Percentiles rank a stretch among this genome's conserved stretches.
phyloP scores from a whole-genome alignment of 768 basidiomycete genomes.

The Tylopilus sp. region DNA sequence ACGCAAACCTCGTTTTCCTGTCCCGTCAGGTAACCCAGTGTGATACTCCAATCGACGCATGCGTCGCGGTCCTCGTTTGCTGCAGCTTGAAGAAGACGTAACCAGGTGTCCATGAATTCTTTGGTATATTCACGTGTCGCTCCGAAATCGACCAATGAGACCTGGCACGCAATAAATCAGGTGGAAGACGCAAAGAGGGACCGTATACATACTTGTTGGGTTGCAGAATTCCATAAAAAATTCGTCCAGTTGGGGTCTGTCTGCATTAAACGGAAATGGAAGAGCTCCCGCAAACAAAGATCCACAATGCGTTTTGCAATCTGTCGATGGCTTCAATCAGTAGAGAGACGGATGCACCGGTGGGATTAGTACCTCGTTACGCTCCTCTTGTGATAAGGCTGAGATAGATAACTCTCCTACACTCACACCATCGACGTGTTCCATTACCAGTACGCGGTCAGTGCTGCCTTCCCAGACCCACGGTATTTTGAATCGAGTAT shows the following conservation, averaged over 20 bases:
- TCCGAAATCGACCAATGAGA: conserved; percentile 94
- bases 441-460: conserved; percentile 84
- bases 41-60: conserved; percentile 72
- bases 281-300: conserved; percentile 86
- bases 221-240: conserved; percentile 80
- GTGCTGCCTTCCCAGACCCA: conserved; percentile 85
- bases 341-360: neutral
- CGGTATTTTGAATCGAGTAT: conserved; percentile 76
- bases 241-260: conserved; percentile 99
- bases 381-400: conserved; percentile 56
- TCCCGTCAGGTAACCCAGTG: conserved; percentile 88
- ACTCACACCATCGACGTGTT: conserved; percentile 74
- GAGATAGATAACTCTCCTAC: conserved; percentile 63
- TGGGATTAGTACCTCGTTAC: conserved; percentile 61
- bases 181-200: neutral
- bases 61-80: conserved; percentile 59
- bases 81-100: conserved; percentile 78
- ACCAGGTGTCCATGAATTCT: conserved; percentile 87
- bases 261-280: conserved; percentile 91
- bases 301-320: conserved; percentile 81
- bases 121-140: conserved; percentile 85
- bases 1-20: conserved; percentile 71
- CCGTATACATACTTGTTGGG: conserved; percentile 49
- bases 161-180: conserved; percentile 33
- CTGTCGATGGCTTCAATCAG: conserved; percentile 37